Evolutionary conservation across 495 filamentous ascomycete species (phyloP).

Genomic region (Aspergillus kassunensis): DNA sequence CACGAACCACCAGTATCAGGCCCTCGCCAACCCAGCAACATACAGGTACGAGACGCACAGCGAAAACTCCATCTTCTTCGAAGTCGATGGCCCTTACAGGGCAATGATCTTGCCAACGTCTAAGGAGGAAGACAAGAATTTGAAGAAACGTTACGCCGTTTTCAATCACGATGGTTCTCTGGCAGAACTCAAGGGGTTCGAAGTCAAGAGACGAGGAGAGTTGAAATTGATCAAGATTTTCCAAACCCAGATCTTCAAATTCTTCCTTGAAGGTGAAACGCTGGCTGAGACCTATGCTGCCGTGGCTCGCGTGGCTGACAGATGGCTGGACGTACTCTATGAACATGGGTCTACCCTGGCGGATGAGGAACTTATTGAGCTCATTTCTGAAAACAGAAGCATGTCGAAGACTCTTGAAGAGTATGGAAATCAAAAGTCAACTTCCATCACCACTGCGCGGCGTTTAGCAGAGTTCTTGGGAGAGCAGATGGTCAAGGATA

Average conservation of each 20-base stretch:
- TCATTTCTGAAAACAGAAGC: constrained; percentile 97
- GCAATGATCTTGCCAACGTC: constrained; percentile 98
- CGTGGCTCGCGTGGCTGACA: constrained; percentile 92
- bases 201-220: constrained; percentile 96
- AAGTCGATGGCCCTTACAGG: constrained; percentile 95
- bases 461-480: constrained; percentile 94
- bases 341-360: constrained; percentile 81
- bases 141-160: constrained; percentile 98
- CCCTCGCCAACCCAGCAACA: constrained; percentile 68
- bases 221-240: constrained; percentile 99
- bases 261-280: constrained; percentile 89
- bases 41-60: constrained; percentile 93
- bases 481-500: constrained; percentile 98
- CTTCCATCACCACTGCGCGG: constrained; percentile 96
- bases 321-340: constrained; percentile 92
- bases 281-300: constrained; percentile 84
- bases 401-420: constrained; percentile 97
- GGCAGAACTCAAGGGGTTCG: constrained; percentile 97
- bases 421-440: constrained; percentile 93
- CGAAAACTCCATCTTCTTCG: constrained; percentile 99
- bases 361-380: constrained; percentile 94
- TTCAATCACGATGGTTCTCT: constrained; percentile 97
- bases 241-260: constrained; percentile 98
- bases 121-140: constrained; percentile 97
- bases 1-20: constrained; percentile 97